phyloP scores from a whole-genome alignment of 768 basidiomycete genomes.

The Collybia sordida region DNA sequence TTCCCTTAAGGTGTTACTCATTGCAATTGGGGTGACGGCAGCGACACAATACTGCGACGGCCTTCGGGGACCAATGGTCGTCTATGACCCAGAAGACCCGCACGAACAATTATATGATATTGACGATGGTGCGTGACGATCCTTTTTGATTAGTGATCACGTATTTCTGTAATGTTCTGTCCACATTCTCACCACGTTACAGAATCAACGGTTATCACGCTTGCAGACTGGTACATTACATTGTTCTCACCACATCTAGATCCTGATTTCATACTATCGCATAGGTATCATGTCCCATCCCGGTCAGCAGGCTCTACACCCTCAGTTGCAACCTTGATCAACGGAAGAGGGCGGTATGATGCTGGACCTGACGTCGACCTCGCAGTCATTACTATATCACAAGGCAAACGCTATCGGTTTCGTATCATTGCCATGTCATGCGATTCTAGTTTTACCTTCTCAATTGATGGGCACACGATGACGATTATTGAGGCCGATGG shows the following conservation, averaged over 20 bases:
- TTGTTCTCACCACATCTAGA: not conserved
- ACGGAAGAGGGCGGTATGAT: conserved; percentile 36
- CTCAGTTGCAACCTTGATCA: conserved; percentile 25
- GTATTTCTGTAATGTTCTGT: not conserved
- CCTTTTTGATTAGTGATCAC: too few species aligned
- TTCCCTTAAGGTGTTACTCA: not conserved
- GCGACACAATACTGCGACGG: conserved; percentile 58
- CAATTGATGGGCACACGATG: conserved; percentile 44
- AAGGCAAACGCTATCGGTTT: conserved; percentile 32
- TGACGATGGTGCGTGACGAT: not conserved
- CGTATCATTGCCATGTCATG: conserved; percentile 35
- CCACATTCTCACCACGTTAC: not conserved
- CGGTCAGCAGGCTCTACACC: not conserved
- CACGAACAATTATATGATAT: not conserved
- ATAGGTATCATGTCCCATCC: conserved; percentile 16
- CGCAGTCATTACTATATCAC: conserved; percentile 32
- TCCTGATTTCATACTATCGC: not conserved
- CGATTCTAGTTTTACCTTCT: conserved; percentile 36
- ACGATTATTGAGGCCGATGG: conserved; percentile 56
- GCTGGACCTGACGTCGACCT: conserved; percentile 22
- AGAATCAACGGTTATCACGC: conserved; percentile 41
- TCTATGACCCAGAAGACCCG: conserved; percentile 32
- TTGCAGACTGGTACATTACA: conserved; percentile 33
- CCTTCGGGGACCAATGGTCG: conserved; percentile 45
- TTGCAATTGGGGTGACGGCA: too few species aligned